Base-by-base conservation (phyloP, 2,329 filamentous ascomycete genomes). In the Reticulascus tulasneorum region DNA sequence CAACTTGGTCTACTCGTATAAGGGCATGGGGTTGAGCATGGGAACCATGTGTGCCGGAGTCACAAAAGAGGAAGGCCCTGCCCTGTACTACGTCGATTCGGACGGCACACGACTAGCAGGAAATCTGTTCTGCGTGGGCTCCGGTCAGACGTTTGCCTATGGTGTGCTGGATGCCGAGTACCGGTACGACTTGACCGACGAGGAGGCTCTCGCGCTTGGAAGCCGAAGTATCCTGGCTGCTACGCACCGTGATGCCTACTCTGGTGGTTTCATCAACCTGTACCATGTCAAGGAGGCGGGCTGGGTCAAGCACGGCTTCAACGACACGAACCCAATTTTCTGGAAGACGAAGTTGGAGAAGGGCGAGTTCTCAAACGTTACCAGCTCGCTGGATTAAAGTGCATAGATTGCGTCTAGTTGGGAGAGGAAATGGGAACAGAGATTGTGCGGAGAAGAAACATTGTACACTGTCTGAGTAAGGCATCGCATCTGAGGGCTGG, bases 21-120 rank as follows among this genome's bases (percentile, higher is more conserved):
- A 98, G 73, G 90, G 90, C 57, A 95, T 94, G 87, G 93, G 93
- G 23, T 71, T 98, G 55, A 94, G 87, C 61, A 98, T 98, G 93
- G 93, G 93, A 52, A 98, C 93, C 57, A 98, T 98, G 93, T 95
- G 93, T 66, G 91, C 93, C 23, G 93, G 93, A 56, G 93, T 98
- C 49, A 93, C 93, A 47, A 84, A 87, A 50, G 84, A 91, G 67
- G 91, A 97, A 73, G 93, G 93, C 9, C 93, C 93, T 18, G 93
- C 93, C 25, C 84, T 98, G 43, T 98, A 98, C 79, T 98, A 98
- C 70, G 94, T 98, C 66, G 93, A 98, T 71, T 90, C 84, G 47
- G 93, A 98, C 67, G 93, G 93, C 59, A 97, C 93, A 16, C 79
- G 93, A 35, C 77, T 98, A 41, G 71, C 87, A 15, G 93, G 93